Evolutionary conservation across 2,329 filamentous ascomycete genomes (phyloP).

Genomic region (Chaetomiaceae sp.): DNA sequence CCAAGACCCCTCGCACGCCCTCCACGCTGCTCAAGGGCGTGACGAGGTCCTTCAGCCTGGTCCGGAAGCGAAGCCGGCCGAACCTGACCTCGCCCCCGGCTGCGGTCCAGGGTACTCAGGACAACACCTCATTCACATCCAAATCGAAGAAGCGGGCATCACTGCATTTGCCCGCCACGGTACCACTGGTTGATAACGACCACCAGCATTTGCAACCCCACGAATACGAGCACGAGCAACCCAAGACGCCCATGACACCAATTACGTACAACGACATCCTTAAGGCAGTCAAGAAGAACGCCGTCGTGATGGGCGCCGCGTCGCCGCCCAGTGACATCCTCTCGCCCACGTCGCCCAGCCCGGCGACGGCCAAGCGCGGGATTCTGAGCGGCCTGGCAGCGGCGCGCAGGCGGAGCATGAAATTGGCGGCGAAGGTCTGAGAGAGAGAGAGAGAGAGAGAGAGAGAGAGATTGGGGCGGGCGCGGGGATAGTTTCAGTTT

Average conservation of each 20-base stretch:
- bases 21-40: conserved; percentile 41
- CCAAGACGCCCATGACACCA: conserved; percentile 27
- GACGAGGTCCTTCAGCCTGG: conserved; percentile 46
- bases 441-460: neutral
- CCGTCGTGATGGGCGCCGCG: conserved; percentile 25
- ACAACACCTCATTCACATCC: conserved; percentile 5
- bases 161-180: neutral
- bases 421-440: conserved; percentile 19
- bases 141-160: neutral
- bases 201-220: conserved; percentile 23
- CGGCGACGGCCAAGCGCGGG: conserved; percentile 14
- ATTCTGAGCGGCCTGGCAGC: conserved; percentile 25
- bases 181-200: conserved; percentile 27
- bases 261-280: conserved; percentile 45
- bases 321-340: conserved; percentile 17
- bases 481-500: no score
- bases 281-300: conserved; percentile 38
- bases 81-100: conserved; percentile 31
- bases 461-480: no score
- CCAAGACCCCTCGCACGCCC: conserved; percentile 38
- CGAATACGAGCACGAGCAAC: neutral
- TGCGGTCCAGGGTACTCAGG: neutral
- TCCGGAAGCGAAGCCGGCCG: conserved; percentile 49
- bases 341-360: conserved; percentile 16
- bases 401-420: conserved; percentile 25